Evolutionary conservation across 2,329 filamentous ascomycete species (phyloP).

Genomic region (Colletotrichum horii): DNA sequence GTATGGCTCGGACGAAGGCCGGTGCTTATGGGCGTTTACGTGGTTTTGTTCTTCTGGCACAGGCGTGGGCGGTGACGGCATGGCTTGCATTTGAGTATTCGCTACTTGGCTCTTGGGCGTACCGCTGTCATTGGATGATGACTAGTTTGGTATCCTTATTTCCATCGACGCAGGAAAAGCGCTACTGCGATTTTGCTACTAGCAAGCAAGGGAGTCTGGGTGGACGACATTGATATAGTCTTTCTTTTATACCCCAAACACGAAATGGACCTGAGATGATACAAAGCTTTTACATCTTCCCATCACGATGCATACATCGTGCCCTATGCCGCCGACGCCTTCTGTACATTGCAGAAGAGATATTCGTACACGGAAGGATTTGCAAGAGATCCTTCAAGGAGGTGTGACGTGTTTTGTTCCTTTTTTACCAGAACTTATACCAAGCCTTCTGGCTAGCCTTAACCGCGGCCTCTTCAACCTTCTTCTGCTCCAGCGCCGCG

Average conservation of each 20-base stretch:
- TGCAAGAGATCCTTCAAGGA: background rate
- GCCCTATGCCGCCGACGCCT: background rate
- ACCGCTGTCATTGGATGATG: background rate
- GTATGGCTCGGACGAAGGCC: background rate
- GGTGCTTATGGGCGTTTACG: background rate
- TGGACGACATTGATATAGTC: conserved; percentile 13
- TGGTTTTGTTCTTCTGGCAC: background rate
- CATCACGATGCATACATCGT: background rate
- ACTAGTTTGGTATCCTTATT: background rate
- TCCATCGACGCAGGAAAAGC: background rate
- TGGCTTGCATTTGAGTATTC: background rate
- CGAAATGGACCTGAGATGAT: conserved; percentile 8
- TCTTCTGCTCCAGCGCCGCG: conserved; percentile 31
- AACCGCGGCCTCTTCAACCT: conserved; percentile 36
- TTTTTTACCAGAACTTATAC: conserved; percentile 61
- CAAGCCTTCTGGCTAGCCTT: conserved; percentile 44
- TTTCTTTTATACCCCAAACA: conserved; percentile 20
- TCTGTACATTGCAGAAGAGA: background rate
- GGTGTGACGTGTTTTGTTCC: background rate
- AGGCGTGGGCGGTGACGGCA: background rate
- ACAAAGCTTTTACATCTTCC: background rate
- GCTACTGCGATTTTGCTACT: background rate
- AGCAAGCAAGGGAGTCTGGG: background rate
- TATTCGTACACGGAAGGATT: background rate
- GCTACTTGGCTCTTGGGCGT: background rate